Percentiles rank a stretch among this genome's conserved stretches.
Conservation (phyloP, 2,329 filamentous ascomycete species). For the Fusarium virguliforme region DNA sequence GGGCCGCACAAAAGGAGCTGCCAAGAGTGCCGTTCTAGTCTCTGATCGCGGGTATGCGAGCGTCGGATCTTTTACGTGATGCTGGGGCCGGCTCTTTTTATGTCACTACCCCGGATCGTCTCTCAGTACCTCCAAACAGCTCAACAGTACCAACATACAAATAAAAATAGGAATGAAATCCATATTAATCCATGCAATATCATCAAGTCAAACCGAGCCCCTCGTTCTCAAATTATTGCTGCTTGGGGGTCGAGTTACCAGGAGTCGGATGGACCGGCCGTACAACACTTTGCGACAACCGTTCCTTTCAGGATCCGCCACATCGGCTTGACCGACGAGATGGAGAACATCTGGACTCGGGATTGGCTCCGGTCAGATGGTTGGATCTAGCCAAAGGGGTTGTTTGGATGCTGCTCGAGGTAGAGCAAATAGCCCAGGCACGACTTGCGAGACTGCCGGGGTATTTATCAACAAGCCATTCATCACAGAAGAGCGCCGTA, state of each 20-base stretch:
- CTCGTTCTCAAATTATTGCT: too few relatives aligned
- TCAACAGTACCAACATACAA: too few relatives aligned
- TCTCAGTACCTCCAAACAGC: neutral
- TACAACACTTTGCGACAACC: neutral
- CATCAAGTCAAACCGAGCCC: too few relatives aligned
- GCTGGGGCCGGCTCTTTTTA: neutral
- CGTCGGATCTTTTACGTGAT: slow-evolving; percentile 10
- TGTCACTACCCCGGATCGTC: neutral
- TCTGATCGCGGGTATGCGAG: neutral
- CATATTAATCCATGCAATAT: too few relatives aligned
- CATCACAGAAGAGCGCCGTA: neutral
- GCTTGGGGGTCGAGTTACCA: too few relatives aligned
- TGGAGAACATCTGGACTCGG: neutral
- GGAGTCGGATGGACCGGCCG: neutral
- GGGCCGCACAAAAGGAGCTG: neutral
- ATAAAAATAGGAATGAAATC: too few relatives aligned
- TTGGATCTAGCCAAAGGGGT: neutral
- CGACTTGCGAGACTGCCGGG: neutral
- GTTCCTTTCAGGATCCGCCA: neutral
- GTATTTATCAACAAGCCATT: neutral
- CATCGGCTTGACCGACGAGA: neutral
- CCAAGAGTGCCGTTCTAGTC: neutral
- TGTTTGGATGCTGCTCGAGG: neutral
- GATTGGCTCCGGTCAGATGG: neutral
- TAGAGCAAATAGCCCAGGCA: too few relatives aligned